Percentiles rank a stretch among this genome's conserved stretches.
Conservation (phyloP, 352 stramenopile species). For the Phytophthora sp. region DNA sequence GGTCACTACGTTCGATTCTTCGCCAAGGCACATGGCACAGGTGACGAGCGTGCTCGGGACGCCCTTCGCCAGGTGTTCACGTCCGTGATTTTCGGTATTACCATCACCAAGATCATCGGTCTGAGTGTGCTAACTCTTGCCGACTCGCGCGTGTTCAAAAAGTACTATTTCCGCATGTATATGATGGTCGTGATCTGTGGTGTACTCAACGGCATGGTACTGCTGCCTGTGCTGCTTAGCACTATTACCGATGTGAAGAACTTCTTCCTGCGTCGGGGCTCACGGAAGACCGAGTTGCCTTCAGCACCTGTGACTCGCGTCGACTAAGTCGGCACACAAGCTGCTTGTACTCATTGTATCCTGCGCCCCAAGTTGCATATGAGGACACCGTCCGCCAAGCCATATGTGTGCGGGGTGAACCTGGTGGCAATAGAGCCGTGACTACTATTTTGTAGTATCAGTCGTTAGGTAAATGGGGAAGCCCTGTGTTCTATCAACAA, state of each 20-base stretch:
- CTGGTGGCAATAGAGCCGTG: constrained; percentile 26
- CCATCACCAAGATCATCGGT: constrained; percentile 87
- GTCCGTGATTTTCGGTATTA: constrained; percentile 87
- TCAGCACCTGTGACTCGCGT: constrained; percentile 39
- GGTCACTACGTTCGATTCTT: constrained; percentile 83
- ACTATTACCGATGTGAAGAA: constrained; percentile 53
- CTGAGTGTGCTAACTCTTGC: constrained; percentile 84
- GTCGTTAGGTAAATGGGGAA: constrained; percentile 27
- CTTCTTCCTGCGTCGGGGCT: constrained; percentile 45
- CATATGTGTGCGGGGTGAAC: not conserved
- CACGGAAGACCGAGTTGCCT: constrained; percentile 25
- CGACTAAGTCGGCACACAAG: constrained; percentile 23
- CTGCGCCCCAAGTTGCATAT: constrained; percentile 31
- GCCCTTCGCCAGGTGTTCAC: constrained; percentile 65
- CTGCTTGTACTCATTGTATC: constrained; percentile 13
- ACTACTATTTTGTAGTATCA: constrained; percentile 34
- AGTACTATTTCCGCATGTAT: constrained; percentile 94
- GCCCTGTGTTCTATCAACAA: constrained; percentile 6
- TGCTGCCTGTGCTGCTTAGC: constrained; percentile 72
- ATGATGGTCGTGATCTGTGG: constrained; percentile 85
- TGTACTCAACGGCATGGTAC: constrained; percentile 76
- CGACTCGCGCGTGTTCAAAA: constrained; percentile 87
- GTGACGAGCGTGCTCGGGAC: constrained; percentile 53
- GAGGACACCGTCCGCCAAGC: constrained; percentile 7
- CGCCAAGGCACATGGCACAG: constrained; percentile 41